Conservation (phyloP, 306 rosid genomes). For the Potentilla sterilis region DNA sequence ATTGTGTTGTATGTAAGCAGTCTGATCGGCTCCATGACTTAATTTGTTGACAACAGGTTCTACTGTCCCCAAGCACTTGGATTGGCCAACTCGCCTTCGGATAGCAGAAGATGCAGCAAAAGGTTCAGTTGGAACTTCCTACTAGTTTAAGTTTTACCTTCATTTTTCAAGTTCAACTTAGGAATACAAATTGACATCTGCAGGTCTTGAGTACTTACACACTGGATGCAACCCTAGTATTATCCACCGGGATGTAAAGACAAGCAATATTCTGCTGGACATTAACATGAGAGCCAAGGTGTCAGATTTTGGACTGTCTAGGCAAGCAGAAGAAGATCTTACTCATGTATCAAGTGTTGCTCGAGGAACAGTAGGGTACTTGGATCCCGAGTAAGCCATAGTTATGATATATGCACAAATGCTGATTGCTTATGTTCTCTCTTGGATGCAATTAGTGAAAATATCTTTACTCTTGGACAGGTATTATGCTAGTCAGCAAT, state of each 20-base stretch:
- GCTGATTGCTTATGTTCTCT: conserved; percentile 13
- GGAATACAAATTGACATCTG: conserved; percentile 23
- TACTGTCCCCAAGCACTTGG: conserved; percentile 48
- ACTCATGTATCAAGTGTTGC: conserved; percentile 93
- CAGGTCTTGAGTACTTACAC: conserved; percentile 94
- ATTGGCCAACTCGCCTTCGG: conserved; percentile 82
- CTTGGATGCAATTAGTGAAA: conserved; percentile 20
- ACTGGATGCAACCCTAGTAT: conserved; percentile 98
- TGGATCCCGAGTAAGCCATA: conserved; percentile 91
- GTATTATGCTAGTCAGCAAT: conserved; percentile 90
- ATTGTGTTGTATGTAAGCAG: conserved; percentile 12
- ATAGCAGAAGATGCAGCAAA: conserved; percentile 96
- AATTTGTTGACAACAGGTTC: conserved; percentile 52
- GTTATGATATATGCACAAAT: not conserved
- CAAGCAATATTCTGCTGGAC: conserved; percentile 91
- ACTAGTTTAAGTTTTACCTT: conserved; percentile 20
- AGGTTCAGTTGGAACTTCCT: conserved; percentile 48
- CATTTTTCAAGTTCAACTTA: conserved; percentile 24
- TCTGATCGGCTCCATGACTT: conserved; percentile 16
- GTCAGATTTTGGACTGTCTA: conserved; percentile 90
- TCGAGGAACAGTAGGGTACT: conserved; percentile 88
- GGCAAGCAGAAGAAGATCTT: conserved; percentile 90
- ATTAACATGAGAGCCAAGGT: conserved; percentile 97
- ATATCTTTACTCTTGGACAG: conserved; percentile 33
- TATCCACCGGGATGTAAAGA: conserved; percentile 91